Conservation (phyloP, 1,284 basidiomycete genomes). For the Neolentinus lepideus region DNA sequence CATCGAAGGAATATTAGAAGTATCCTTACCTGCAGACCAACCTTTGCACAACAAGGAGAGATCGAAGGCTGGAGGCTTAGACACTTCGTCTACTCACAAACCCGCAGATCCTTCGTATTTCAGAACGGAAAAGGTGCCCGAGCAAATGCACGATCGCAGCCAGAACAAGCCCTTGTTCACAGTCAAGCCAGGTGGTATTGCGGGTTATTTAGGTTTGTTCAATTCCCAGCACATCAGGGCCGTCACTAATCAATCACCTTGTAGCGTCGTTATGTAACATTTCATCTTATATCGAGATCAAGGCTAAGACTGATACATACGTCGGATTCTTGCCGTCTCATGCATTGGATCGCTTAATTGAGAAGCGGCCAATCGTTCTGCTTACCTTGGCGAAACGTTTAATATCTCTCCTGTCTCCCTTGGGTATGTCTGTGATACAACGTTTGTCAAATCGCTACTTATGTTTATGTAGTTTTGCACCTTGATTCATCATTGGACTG, state of each 20-base stretch:
- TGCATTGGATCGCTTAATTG: conserved; percentile 85
- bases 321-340: conserved; percentile 91
- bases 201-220: conserved; percentile 83
- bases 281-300: conserved; percentile 94
- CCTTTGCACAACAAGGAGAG: conserved; percentile 12
- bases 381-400: conserved; percentile 95
- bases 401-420: conserved; percentile 88
- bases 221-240: not conserved
- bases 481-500: conserved; percentile 97
- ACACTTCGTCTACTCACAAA: not conserved
- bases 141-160: not conserved
- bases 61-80: conserved; percentile 7
- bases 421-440: conserved; percentile 43
- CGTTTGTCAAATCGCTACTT: not conserved
- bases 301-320: conserved; percentile 94
- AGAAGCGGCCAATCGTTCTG: conserved; percentile 91
- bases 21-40: conserved; percentile 62
- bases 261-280: conserved; percentile 85
- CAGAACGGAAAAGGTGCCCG: not conserved
- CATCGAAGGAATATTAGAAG: conserved; percentile 96
- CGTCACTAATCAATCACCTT: conserved; percentile 6
- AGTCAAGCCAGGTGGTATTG: conserved; percentile 96
- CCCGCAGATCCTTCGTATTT: not conserved
- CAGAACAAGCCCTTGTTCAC: conserved; percentile 75
- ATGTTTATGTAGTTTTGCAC: conserved; percentile 65